phyloP scores from a whole-genome alignment of 805 yeast genomes.

The Blastobotrys muscicola region DNA sequence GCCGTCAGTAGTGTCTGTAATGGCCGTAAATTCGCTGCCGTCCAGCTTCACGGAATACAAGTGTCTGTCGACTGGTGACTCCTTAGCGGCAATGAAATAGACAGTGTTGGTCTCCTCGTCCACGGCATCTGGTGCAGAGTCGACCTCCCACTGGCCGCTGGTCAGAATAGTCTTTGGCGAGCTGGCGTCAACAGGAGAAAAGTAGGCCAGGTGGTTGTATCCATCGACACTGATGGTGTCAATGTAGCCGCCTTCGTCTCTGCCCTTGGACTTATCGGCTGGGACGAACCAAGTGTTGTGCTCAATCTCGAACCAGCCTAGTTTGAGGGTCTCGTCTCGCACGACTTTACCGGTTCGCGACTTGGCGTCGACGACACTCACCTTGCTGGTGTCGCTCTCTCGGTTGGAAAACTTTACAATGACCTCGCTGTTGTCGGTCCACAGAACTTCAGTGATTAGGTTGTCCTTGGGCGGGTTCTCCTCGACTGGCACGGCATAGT shows the following conservation, averaged over 20 bases:
- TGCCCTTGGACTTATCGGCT: conserved; percentile 33
- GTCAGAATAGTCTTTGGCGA: conserved; percentile 50
- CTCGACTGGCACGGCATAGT: conserved; percentile 23
- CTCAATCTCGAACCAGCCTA: conserved; percentile 71
- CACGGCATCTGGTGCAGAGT: conserved; percentile 49
- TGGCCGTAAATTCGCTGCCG: conserved; percentile 31
- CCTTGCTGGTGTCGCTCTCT: conserved; percentile 54
- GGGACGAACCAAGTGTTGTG: conserved; percentile 56
- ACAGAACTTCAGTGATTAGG: conserved; percentile 56
- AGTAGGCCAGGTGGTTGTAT: conserved; percentile 74
- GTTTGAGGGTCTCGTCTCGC: conserved; percentile 40
- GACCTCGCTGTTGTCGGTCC: conserved; percentile 51
- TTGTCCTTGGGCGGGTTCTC: conserved; percentile 36
- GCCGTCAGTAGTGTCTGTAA: conserved; percentile 52
- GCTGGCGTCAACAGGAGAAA: conserved; percentile 54
- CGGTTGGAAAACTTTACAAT: conserved; percentile 55
- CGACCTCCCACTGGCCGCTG: conserved; percentile 86
- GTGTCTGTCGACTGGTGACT: conserved; percentile 77
- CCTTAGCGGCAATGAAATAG: conserved; percentile 65
- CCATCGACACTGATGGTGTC: conserved; percentile 49
- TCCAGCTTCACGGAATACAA: conserved; percentile 58
- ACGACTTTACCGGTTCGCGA: conserved; percentile 30
- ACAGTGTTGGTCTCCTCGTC: conserved; percentile 39
- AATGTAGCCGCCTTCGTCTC: conserved; percentile 60
- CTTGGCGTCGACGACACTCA: conserved; percentile 42